phyloP scores from a whole-genome alignment of 768 basidiomycete species.

The Dioszegia aurantiaca region DNA sequence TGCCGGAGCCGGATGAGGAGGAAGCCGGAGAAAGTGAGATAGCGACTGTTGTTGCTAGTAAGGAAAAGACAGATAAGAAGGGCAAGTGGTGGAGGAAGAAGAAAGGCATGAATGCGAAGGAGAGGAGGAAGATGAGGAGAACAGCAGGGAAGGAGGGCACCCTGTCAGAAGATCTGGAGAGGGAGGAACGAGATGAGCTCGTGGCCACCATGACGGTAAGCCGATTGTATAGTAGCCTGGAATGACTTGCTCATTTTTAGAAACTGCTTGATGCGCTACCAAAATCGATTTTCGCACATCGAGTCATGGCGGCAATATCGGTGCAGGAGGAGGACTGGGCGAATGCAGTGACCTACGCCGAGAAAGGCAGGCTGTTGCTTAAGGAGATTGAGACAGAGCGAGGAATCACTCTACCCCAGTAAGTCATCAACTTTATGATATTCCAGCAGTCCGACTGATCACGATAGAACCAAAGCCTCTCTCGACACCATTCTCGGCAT shows the following conservation, averaged over 20 bases:
- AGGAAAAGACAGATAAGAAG: slow-evolving; percentile 21
- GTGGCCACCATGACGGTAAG: slow-evolving; percentile 65
- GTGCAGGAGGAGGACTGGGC: slow-evolving; percentile 68
- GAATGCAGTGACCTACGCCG: slow-evolving; percentile 67
- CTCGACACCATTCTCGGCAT: slow-evolving; percentile 71
- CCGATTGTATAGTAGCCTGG: slow-evolving; percentile 7
- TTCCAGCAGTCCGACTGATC: background rate
- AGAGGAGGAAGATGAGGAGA: slow-evolving; percentile 36
- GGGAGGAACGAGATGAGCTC: slow-evolving; percentile 60
- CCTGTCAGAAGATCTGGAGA: slow-evolving; percentile 41
- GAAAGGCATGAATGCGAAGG: slow-evolving; percentile 34
- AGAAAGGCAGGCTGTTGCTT: slow-evolving; percentile 65
- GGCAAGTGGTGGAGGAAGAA: slow-evolving; percentile 11
- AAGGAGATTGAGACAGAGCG: slow-evolving; percentile 60
- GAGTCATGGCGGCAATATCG: slow-evolving; percentile 67
- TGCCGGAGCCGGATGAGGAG: slow-evolving; percentile 55
- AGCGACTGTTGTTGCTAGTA: slow-evolving; percentile 2
- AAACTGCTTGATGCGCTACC: slow-evolving; percentile 52
- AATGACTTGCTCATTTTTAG: slow-evolving; percentile 27
- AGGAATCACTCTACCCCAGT: slow-evolving; percentile 58
- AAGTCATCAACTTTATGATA: slow-evolving; percentile 51
- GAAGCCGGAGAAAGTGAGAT: slow-evolving; percentile 28
- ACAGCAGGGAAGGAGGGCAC: slow-evolving; percentile 36
- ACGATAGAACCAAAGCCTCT: slow-evolving; percentile 48
- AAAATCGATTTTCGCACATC: slow-evolving; percentile 65